phyloP scores from a whole-genome alignment of 768 basidiomycete species.

The Tephrocybe sp. region DNA sequence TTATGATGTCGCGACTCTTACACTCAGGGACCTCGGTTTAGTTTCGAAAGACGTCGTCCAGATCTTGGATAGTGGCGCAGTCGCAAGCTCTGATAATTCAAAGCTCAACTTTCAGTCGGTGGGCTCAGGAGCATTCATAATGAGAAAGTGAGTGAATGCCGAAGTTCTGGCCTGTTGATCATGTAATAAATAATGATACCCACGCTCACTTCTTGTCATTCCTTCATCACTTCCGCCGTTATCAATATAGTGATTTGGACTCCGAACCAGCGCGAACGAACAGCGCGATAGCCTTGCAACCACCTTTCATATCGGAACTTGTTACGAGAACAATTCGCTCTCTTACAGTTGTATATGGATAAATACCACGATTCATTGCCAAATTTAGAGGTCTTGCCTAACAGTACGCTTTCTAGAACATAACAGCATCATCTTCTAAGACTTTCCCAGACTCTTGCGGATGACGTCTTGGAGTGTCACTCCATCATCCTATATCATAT shows the following conservation, averaged over 20 bases:
- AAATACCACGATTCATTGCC: not conserved
- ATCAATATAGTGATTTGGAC: not conserved
- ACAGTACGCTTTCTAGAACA: not conserved
- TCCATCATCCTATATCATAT: not conserved
- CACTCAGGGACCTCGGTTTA: constrained; percentile 28
- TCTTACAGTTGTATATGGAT: not conserved
- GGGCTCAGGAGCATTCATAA: constrained; percentile 39
- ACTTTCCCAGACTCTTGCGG: constrained; percentile 38
- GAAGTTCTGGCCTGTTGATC: constrained; percentile 4
- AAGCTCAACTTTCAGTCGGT: constrained; percentile 34
- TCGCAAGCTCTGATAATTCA: constrained; percentile 19
- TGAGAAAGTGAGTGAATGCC: constrained; percentile 19
- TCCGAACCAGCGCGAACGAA: constrained; percentile 1
- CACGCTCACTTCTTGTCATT: not conserved
- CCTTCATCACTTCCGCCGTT: not conserved
- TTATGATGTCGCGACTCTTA: constrained; percentile 32
- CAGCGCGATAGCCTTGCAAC: not conserved
- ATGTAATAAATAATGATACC: not conserved
- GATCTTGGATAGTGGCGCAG: constrained; percentile 35
- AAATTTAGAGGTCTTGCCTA: not conserved
- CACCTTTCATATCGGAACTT: constrained; percentile 1
- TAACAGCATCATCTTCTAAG: not conserved
- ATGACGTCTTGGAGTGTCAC: constrained; percentile 42
- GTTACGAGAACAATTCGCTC: not conserved
- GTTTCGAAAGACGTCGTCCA: constrained; percentile 18